Conservation (phyloP, 2,329 filamentous ascomycete species). For the Thielaviopsis musarum region DNA sequence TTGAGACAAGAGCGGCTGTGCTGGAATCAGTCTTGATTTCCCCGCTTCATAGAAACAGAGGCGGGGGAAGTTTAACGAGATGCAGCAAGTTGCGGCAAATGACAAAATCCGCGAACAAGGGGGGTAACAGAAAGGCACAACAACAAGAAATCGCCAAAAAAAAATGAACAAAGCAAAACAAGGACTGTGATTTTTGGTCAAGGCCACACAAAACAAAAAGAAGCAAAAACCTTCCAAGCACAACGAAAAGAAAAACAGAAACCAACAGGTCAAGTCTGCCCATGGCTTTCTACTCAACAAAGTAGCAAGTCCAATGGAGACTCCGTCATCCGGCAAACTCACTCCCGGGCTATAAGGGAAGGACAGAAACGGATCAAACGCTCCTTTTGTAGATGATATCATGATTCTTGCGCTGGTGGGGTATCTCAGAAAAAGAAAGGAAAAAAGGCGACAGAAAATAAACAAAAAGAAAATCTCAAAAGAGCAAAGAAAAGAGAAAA, state of each 20-base stretch:
- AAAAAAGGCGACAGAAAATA: not conserved
- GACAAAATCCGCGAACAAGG: not conserved
- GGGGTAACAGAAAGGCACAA: not conserved
- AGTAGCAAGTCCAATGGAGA: not conserved
- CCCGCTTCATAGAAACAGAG: not conserved
- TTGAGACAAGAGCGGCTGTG: not conserved
- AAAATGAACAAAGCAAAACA: not conserved
- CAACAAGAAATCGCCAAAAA: not conserved
- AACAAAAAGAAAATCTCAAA: not conserved
- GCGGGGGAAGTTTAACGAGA: not conserved
- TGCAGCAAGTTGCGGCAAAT: not conserved
- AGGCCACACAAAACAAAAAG: not conserved
- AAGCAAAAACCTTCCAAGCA: not conserved
- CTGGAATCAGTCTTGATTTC: too few species aligned
- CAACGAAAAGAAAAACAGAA: not conserved
- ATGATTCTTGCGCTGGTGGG: conserved; percentile 5
- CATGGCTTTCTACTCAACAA: not conserved
- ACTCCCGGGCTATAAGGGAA: not conserved
- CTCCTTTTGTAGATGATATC: not conserved
- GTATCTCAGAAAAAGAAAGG: conserved; percentile 12
- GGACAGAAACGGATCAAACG: not conserved
- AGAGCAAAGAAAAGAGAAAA: conserved; percentile 3
- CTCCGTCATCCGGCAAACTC: not conserved
- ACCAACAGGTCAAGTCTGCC: not conserved
- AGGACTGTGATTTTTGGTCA: not conserved